A percentile compares a stretch with the other conserved stretches of the same genome.
Evolutionary conservation across 306 rosid species (phyloP).

Genomic region (Trifolium repens): DNA sequence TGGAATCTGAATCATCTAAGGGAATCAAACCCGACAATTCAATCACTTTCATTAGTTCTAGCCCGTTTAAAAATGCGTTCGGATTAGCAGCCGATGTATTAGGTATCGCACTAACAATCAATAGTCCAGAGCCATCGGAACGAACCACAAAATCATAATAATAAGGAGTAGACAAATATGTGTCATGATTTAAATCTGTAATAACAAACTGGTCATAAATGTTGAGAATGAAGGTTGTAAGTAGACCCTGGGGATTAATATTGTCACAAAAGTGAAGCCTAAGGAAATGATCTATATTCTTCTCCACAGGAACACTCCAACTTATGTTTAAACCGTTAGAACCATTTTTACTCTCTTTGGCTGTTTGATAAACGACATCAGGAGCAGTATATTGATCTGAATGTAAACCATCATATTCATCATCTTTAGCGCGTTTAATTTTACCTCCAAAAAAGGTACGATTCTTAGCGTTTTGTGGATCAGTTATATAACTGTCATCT

Average conservation of each 20-base stretch:
- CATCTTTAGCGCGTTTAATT: neutral
- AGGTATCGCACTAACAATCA: constrained; percentile 6
- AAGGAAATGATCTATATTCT: constrained; percentile 34
- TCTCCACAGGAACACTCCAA: constrained; percentile 48
- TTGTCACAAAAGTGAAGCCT: constrained; percentile 52
- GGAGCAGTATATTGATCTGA: constrained; percentile 29
- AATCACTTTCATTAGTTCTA: too few relatives aligned
- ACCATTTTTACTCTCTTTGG: neutral
- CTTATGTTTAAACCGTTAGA: neutral
- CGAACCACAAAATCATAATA: too few relatives aligned
- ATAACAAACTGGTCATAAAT: neutral
- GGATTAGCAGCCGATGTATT: accelerated
- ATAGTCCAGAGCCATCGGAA: too few relatives aligned
- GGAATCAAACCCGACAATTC: too few relatives aligned
- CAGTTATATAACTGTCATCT: constrained; percentile 39
- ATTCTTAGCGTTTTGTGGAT: neutral
- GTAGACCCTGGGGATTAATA: accelerated
- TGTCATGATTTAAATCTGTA: too few relatives aligned
- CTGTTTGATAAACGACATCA: constrained; percentile 12
- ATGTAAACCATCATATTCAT: neutral
- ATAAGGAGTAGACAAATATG: too few relatives aligned
- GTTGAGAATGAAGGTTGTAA: neutral
- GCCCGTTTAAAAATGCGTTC: constrained; percentile 3
- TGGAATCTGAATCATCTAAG: too few relatives aligned
- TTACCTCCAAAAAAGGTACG: accelerated